Percentiles rank a stretch among this genome's conserved stretches.
Evolutionary conservation across 208 protist genomes (phyloP).

Genomic region (Leptomonas seymouri): DNA sequence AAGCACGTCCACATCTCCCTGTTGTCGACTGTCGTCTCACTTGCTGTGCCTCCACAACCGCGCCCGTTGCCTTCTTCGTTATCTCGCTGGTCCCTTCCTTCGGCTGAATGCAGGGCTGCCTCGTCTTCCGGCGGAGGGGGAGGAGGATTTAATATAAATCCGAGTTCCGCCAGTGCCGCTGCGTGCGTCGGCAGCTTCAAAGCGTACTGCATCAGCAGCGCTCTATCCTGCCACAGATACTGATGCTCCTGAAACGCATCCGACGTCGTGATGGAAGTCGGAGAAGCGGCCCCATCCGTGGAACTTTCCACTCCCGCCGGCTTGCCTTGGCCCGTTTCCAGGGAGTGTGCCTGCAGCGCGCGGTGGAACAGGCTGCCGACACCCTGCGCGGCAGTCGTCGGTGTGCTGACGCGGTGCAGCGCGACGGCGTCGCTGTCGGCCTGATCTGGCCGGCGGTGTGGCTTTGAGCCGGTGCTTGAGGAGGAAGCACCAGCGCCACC

Average conservation of each 20-base stretch:
- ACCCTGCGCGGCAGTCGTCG: slow-evolving; percentile 5
- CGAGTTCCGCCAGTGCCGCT: slow-evolving; percentile 42
- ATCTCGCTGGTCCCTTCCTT: neutral
- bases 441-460: neutral
- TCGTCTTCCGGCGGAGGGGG: neutral
- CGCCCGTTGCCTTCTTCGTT: neutral
- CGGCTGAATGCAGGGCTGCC: no score
- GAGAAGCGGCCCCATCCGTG: neutral
- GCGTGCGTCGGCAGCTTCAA: slow-evolving; percentile 51
- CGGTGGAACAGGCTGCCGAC: slow-evolving; percentile 29
- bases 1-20: slow-evolving; percentile 10
- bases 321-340: neutral
- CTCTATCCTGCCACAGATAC: slow-evolving; percentile 43
- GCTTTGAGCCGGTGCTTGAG: neutral
- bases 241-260: slow-evolving; percentile 20
- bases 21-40: neutral
- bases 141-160: slow-evolving; percentile 44
- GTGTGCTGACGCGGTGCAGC: slow-evolving; percentile 4
- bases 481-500: neutral
- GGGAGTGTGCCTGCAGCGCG: slow-evolving; percentile 14
- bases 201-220: slow-evolving; percentile 46
- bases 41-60: neutral
- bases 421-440: slow-evolving; percentile 4
- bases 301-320: neutral
- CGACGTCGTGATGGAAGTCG: neutral